Percentiles rank a stretch among this genome's conserved stretches.
Conservation (phyloP, 2,329 filamentous ascomycete species). For the Arthrinium phaeospermum region DNA sequence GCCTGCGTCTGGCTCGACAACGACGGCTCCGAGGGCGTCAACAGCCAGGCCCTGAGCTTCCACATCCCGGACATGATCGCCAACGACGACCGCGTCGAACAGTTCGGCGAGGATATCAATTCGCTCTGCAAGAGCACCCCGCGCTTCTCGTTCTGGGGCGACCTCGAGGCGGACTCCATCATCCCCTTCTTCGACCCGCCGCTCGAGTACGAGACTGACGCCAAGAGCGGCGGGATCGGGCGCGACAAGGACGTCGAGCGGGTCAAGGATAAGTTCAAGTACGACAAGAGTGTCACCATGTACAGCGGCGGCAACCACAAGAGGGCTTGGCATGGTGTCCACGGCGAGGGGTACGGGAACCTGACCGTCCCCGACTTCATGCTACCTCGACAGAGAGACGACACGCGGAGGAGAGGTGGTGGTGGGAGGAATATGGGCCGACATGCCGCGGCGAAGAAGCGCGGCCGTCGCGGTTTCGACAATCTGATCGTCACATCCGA, state of each 20-base stretch:
- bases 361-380: background rate
- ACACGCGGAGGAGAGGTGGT: too few relatives aligned
- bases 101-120: conserved; percentile 26
- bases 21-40: conserved; percentile 28
- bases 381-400: background rate
- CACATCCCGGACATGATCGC: conserved; percentile 30
- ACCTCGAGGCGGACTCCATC: conserved; percentile 28
- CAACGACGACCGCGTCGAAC: conserved; percentile 23
- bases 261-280: conserved; percentile 7
- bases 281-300: conserved; percentile 21
- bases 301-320: conserved; percentile 22
- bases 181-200: conserved; percentile 35
- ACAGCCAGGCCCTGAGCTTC: conserved; percentile 31
- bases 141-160: conserved; percentile 30
- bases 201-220: conserved; percentile 41
- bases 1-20: conserved; percentile 35
- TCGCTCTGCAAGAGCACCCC: conserved; percentile 30
- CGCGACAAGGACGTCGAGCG: conserved; percentile 1
- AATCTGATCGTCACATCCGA: conserved; percentile 18
- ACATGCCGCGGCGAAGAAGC: background rate
- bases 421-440: background rate
- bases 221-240: conserved; percentile 16
- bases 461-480: background rate
- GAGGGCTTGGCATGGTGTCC: background rate
- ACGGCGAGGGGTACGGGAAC: background rate